Conservation (phyloP, 1,284 basidiomycete species). For the Cutaneotrichosporon dermatis region DNA sequence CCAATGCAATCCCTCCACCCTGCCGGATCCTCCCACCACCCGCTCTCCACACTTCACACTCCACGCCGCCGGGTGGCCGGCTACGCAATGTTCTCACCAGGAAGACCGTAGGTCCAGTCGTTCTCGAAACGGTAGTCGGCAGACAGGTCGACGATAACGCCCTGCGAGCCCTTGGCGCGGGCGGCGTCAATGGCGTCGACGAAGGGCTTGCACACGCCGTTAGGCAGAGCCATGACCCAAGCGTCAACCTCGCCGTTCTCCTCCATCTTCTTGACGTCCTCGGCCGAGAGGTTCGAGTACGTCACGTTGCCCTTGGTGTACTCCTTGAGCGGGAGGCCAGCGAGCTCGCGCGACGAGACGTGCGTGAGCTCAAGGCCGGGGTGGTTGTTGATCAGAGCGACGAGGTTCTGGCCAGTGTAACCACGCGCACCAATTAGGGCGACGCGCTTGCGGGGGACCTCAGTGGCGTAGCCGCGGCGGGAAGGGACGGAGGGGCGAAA, state of each 20-base stretch:
- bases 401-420: slow-evolving; percentile 92
- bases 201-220: slow-evolving; percentile 94
- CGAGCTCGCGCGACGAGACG: slow-evolving; percentile 93
- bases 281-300: slow-evolving; percentile 72
- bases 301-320: slow-evolving; percentile 75
- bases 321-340: slow-evolving; percentile 72
- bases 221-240: slow-evolving; percentile 97
- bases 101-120: slow-evolving; percentile 95
- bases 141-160: slow-evolving; percentile 82
- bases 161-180: slow-evolving; percentile 55
- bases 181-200: slow-evolving; percentile 89
- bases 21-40: background rate
- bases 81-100: slow-evolving; percentile 67
- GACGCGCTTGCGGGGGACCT: slow-evolving; percentile 76
- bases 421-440: slow-evolving; percentile 90
- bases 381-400: slow-evolving; percentile 76
- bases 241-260: slow-evolving; percentile 85
- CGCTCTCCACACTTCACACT: background rate
- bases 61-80: too few relatives aligned
- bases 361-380: slow-evolving; percentile 87
- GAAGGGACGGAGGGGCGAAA: slow-evolving; percentile 12
- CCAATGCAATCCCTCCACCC: too few relatives aligned
- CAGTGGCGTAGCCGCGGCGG: slow-evolving; percentile 49
- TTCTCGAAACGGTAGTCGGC: slow-evolving; percentile 95
- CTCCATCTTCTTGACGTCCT: slow-evolving; percentile 81